These are phyloP conservation scores for Ophiostoma perfectum DNA, from an alignment of 2,329 filamentous ascomycete species.

Conservation along the genomic window DNA sequence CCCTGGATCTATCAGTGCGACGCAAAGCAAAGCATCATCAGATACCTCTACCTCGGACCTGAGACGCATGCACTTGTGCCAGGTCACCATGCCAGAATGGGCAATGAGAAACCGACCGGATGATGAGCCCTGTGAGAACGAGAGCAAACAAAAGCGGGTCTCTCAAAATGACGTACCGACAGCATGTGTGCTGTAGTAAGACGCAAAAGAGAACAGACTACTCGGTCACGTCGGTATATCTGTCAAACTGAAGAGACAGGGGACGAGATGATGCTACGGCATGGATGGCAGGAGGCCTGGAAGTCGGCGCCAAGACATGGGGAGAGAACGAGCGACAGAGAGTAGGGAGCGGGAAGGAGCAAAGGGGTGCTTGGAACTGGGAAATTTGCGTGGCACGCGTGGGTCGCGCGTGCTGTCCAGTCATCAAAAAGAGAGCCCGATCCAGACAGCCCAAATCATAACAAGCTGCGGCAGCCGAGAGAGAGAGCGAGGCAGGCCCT, in stretches of 20 bases:
- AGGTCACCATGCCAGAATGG: background rate
- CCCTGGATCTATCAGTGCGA: background rate
- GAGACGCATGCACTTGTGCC: background rate
- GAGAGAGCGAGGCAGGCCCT: too few relatives aligned
- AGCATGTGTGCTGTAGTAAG: background rate
- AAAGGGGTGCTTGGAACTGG: background rate
- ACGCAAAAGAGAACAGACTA: too few relatives aligned
- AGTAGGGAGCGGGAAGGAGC: background rate
- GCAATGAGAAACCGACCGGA: constrained; percentile 1
- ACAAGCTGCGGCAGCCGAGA: background rate
- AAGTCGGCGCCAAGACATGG: background rate
- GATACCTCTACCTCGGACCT: background rate
- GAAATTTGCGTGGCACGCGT: constrained; percentile 11
- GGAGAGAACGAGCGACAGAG: background rate
- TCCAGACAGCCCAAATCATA: background rate
- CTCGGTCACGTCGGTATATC: background rate
- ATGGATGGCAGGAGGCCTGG: background rate
- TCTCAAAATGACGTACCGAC: constrained; percentile 8
- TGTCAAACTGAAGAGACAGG: background rate
- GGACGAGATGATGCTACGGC: background rate
- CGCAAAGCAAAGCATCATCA: background rate
- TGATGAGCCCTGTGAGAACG: background rate
- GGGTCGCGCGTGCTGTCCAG: background rate
- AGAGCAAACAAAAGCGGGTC: background rate
- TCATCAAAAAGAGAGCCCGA: background rate